phyloP scores from a whole-genome alignment of 2,329 filamentous ascomycete species.

The Penicillium capsulatum region DNA sequence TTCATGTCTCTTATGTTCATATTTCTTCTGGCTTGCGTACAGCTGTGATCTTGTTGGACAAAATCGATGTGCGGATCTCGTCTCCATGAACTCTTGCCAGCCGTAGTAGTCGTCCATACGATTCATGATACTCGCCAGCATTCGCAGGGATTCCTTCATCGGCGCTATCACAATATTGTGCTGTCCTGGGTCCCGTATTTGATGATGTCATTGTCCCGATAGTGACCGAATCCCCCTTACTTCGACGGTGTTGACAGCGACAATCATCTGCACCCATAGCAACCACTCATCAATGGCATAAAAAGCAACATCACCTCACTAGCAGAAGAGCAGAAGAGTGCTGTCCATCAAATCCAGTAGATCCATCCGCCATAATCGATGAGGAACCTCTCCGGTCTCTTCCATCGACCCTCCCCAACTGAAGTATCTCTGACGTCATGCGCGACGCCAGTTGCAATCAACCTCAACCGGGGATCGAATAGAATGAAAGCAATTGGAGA shows the following conservation, averaged over 20 bases:
- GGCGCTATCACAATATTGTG: no score
- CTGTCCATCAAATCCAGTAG: no score
- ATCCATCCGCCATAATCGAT: not conserved
- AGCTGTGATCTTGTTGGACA: slow-evolving; percentile 8
- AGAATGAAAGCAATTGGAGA: slow-evolving; percentile 4
- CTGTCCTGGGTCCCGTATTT: not conserved
- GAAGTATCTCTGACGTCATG: slow-evolving; percentile 18
- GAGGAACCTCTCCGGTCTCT: not conserved
- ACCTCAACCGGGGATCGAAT: slow-evolving; percentile 4
- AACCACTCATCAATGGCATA: not conserved
- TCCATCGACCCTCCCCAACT: not conserved
- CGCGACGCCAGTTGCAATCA: not conserved
- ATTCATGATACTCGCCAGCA: no score
- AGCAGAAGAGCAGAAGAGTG: no score
- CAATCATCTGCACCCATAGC: slow-evolving; percentile 1
- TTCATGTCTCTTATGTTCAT: slow-evolving; percentile 13
- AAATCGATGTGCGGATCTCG: slow-evolving; percentile 8
- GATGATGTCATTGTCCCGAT: slow-evolving; percentile 2
- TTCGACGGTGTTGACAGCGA: not conserved
- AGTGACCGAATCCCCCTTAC: not conserved
- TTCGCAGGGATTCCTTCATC: no score
- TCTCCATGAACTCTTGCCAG: no score
- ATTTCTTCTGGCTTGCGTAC: slow-evolving; percentile 2
- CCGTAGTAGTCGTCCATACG: no score
- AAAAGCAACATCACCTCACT: not conserved